A percentile compares a stretch with the other conserved stretches of the same genome.
phyloP scores from a whole-genome alignment of 352 stramenopile genomes.

The Pythium volutum region DNA sequence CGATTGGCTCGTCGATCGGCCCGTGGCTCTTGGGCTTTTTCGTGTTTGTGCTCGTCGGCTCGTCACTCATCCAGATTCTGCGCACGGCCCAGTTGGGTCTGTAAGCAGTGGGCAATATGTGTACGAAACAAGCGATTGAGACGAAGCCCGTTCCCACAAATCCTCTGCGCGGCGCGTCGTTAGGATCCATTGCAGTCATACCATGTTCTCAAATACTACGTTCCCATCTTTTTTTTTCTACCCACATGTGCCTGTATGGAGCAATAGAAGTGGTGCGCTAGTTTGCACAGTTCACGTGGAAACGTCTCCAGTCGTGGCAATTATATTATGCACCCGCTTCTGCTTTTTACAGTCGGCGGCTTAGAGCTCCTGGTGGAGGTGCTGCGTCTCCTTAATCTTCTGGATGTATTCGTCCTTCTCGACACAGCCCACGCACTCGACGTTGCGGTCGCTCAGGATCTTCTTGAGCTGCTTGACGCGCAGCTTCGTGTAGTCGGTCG shows the following conservation, averaged over 20 bases:
- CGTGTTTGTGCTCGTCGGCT: conserved; percentile 85
- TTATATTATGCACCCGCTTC: conserved; percentile 20
- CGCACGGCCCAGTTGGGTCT: conserved; percentile 71
- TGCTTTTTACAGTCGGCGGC: conserved; percentile 6
- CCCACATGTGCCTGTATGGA: too few species aligned
- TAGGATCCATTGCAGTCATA: conserved; percentile 1
- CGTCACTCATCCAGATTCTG: conserved; percentile 85
- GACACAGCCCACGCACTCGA: conserved; percentile 91
- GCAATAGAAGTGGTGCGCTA: too few species aligned
- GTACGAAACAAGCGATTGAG: neutral
- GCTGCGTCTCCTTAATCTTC: conserved; percentile 91
- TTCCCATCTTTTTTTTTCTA: neutral
- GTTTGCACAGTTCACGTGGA: neutral
- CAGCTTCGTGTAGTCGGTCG: conserved; percentile 94
- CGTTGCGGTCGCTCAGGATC: conserved; percentile 90
- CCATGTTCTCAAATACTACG: neutral
- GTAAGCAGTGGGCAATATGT: conserved; percentile 29
- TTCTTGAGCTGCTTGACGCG: conserved; percentile 95
- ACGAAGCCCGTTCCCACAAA: neutral
- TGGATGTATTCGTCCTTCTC: conserved; percentile 96
- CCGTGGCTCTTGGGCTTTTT: conserved; percentile 84
- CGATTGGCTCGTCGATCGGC: conserved; percentile 70
- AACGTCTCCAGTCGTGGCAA: conserved; percentile 6
- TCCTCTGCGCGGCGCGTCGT: neutral
- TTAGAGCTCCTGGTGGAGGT: conserved; percentile 79